A percentile compares a stretch with the other conserved stretches of the same genome.
Conservation (phyloP, 1,284 basidiomycete genomes). For the Leccinum huronense region DNA sequence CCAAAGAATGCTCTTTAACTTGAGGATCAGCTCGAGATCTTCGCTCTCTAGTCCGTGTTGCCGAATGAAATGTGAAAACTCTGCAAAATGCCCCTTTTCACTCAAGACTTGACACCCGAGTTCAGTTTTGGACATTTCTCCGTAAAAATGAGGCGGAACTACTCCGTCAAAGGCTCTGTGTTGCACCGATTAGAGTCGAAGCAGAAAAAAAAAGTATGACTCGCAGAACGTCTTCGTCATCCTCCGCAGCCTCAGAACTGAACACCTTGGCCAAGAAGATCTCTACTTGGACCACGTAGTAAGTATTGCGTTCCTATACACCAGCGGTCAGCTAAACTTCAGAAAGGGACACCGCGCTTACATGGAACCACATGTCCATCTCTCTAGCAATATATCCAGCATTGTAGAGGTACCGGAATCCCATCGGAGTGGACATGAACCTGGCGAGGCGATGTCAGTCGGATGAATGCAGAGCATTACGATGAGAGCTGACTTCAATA, state of each 20-base stretch:
- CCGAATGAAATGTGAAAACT: conserved; percentile 89
- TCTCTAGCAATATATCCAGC: conserved; percentile 92
- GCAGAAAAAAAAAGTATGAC: conserved; percentile 23
- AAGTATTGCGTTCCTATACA: conserved; percentile 71
- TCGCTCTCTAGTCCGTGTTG: conserved; percentile 83
- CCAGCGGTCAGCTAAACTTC: conserved; percentile 12
- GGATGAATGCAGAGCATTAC: conserved; percentile 10
- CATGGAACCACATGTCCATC: conserved; percentile 95
- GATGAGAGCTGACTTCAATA: conserved; percentile 67
- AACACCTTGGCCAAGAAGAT: conserved; percentile 80
- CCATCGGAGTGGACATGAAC: conserved; percentile 93
- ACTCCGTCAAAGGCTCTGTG: conserved; percentile 78
- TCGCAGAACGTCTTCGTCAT: conserved; percentile 64
- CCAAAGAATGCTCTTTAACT: conserved; percentile 96
- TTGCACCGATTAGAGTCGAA: conserved; percentile 8
- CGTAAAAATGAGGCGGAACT: conserved; percentile 95
- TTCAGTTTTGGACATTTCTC: conserved; percentile 94
- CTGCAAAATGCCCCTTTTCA: conserved; percentile 88
- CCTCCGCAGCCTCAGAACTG: conserved; percentile 54
- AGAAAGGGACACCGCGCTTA: conserved; percentile 39
- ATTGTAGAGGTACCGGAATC: conserved; percentile 89
- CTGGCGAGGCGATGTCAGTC: conserved; percentile 41
- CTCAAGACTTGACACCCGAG: conserved; percentile 89
- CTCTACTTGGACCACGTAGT: conserved; percentile 87
- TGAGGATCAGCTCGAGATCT: conserved; percentile 81